A percentile compares a stretch with the other conserved stretches of the same genome.
These are phyloP conservation scores for Boletus edulis DNA, from an alignment of 768 basidiomycete species.

Conservation along the genomic window DNA sequence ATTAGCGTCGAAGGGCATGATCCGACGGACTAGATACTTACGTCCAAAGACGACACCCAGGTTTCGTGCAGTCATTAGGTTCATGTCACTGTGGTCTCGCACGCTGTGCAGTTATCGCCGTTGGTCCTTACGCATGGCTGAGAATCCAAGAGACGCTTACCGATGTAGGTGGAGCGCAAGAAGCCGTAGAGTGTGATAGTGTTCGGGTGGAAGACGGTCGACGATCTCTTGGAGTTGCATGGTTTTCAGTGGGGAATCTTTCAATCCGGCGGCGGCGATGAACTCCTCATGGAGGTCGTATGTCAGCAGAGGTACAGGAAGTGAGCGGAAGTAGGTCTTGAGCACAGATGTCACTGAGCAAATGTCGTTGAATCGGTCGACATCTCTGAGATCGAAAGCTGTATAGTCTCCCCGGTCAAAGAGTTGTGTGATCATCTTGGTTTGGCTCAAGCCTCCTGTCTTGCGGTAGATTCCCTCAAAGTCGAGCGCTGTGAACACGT, in stretches of 20 bases:
- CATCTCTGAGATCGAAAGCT: conserved; percentile 84
- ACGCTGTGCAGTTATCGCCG: conserved; percentile 39
- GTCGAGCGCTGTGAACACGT: conserved; percentile 65
- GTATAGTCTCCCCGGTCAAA: conserved; percentile 92
- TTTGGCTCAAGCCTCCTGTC: conserved; percentile 89
- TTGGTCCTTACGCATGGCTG: background rate
- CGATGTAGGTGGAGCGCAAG: conserved; percentile 88
- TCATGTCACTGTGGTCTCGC: conserved; percentile 62
- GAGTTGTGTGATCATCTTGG: conserved; percentile 88
- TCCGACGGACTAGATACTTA: conserved; percentile 41
- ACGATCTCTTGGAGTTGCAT: conserved; percentile 65
- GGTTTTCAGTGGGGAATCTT: conserved; percentile 59
- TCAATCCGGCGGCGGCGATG: conserved; percentile 68
- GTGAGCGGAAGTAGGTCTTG: conserved; percentile 93
- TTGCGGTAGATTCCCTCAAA: conserved; percentile 99
- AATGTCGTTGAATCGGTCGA: conserved; percentile 94
- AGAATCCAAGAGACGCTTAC: conserved; percentile 39
- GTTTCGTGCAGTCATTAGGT: conserved; percentile 94
- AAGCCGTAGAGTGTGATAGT: conserved; percentile 78
- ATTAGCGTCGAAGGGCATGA: background rate
- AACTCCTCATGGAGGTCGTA: conserved; percentile 91
- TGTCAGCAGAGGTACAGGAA: conserved; percentile 89
- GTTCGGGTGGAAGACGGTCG: conserved; percentile 75
- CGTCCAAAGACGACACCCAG: conserved; percentile 98
- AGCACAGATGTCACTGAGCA: conserved; percentile 95